Evolutionary conservation across 306 rosid genomes (phyloP).

Genomic region (Malus sieversii): DNA sequence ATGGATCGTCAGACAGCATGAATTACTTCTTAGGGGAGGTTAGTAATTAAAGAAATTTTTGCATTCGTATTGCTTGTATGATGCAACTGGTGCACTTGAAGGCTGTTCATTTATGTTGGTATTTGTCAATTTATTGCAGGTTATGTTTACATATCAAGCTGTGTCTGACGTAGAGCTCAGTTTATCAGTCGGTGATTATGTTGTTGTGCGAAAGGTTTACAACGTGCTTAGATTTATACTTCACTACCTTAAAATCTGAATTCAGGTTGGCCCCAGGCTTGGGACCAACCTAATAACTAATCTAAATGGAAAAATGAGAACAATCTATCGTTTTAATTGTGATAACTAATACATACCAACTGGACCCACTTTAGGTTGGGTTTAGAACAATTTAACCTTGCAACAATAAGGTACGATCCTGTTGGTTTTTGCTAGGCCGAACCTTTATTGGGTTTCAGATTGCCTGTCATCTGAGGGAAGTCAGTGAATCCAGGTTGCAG

Average conservation of each 20-base stretch:
- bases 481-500: neutral
- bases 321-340: neutral
- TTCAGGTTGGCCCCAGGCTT: neutral
- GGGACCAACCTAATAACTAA: neutral
- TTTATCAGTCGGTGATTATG: constrained; percentile 74
- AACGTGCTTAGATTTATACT: constrained; percentile 12
- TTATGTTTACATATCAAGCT: constrained; percentile 65
- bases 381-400: neutral
- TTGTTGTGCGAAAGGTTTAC: constrained; percentile 82
- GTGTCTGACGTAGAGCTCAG: constrained; percentile 83
- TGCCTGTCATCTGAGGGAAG: neutral
- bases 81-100: constrained; percentile 2
- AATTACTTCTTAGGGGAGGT: constrained; percentile 97
- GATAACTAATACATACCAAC: neutral
- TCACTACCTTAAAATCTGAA: neutral
- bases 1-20: constrained; percentile 66
- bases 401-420: neutral
- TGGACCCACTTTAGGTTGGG: neutral
- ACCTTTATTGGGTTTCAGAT: neutral
- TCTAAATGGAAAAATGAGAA: neutral
- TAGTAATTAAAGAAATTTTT: neutral
- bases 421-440: neutral
- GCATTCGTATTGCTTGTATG: neutral
- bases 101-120: neutral
- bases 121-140: constrained; percentile 40